Conservation (phyloP, 139 green algal species). For the Eudorina sp. region DNA sequence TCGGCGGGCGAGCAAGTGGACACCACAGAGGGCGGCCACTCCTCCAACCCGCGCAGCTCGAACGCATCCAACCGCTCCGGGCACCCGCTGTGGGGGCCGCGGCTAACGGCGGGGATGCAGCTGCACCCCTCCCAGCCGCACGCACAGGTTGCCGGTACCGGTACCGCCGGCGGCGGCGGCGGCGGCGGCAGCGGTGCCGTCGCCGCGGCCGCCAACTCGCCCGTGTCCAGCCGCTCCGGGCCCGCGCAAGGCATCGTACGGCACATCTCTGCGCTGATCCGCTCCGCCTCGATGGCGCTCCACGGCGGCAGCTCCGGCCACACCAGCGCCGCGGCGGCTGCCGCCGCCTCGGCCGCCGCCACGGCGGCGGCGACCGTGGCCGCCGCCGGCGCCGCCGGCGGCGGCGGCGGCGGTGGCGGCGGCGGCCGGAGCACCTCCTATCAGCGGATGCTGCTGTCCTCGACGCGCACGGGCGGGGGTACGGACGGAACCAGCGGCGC, state of each 20-base stretch:
- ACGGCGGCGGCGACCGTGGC: neutral
- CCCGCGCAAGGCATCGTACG: constrained; percentile 5
- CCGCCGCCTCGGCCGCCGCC: neutral
- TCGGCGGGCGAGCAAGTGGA: neutral
- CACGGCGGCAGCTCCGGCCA: neutral
- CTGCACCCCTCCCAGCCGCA: neutral
- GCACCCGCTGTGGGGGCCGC: neutral
- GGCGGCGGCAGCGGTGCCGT: too few species aligned
- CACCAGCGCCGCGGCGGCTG: neutral
- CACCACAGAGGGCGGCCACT: neutral
- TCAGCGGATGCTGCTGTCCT: too few species aligned
- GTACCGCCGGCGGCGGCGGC: neutral
- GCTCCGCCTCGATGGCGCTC: neutral
- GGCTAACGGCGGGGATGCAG: neutral
- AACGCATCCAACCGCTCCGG: neutral
- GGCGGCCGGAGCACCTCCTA: too few species aligned
- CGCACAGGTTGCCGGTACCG: too few species aligned
- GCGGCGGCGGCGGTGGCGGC: neutral
- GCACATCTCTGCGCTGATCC: constrained; percentile 27
- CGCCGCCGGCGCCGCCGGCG: neutral
- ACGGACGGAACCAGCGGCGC: too few species aligned
- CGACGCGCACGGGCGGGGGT: too few species aligned
- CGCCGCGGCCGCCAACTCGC: neutral
- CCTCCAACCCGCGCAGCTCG: constrained; percentile 9
- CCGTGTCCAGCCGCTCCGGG: neutral